Evolutionary conservation across 345 rosid genomes (phyloP).

Genomic region (Salix exigua): DNA sequence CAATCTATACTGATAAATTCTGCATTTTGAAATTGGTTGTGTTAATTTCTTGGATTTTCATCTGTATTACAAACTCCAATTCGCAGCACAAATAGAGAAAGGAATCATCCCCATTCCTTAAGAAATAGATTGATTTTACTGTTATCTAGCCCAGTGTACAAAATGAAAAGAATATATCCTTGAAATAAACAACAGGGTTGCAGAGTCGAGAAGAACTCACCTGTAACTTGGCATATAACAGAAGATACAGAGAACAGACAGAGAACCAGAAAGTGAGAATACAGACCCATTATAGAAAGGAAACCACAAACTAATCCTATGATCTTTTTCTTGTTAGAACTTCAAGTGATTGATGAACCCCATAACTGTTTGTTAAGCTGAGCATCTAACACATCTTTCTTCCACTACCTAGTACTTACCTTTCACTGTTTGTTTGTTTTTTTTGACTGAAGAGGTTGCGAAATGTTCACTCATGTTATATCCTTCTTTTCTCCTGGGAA

Average conservation of each 20-base stretch:
- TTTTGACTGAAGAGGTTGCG: constrained; percentile 27
- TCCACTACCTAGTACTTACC: not conserved
- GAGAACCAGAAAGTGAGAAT: constrained; percentile 32
- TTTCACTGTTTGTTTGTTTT: not conserved
- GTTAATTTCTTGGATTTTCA: not conserved
- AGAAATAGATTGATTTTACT: too few relatives aligned
- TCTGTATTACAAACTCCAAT: not conserved
- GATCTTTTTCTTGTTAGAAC: not conserved
- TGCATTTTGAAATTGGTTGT: constrained; percentile 26
- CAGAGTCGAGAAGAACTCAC: constrained; percentile 13
- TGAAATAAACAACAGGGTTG: not conserved
- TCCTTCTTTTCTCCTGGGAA: constrained; percentile 31
- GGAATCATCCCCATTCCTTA: not conserved
- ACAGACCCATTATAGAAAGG: constrained; percentile 52
- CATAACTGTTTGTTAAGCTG: constrained; percentile 4
- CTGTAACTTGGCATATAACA: constrained; percentile 26
- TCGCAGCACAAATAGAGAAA: not conserved
- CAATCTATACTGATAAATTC: constrained; percentile 92
- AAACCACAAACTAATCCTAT: constrained; percentile 9
- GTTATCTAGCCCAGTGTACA: too few relatives aligned
- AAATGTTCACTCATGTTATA: constrained; percentile 24
- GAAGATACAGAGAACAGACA: constrained; percentile 29
- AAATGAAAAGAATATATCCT: not conserved
- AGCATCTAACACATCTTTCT: constrained; percentile 18
- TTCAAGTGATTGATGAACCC: constrained; percentile 10